A percentile compares a stretch with the other conserved stretches of the same genome.
Evolutionary conservation across 2,329 filamentous ascomycete genomes (phyloP).

Genomic region (Phialocephala sp.): DNA sequence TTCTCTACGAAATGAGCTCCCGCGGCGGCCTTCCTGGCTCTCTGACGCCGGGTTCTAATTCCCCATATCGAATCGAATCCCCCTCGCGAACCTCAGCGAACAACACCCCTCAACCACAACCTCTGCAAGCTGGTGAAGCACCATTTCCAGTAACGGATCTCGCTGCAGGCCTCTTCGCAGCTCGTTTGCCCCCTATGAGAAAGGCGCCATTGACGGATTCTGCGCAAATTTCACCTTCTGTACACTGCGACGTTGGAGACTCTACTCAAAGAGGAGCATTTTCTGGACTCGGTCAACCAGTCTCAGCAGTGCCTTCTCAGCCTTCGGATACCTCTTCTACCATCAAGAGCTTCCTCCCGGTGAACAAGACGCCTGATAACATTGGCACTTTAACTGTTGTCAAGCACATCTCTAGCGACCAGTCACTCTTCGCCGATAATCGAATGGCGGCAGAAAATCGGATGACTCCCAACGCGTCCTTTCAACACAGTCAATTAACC

Average conservation of each 20-base stretch:
- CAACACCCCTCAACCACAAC: not conserved
- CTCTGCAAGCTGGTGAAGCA: not conserved
- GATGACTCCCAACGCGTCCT: not conserved
- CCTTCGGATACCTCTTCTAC: constrained; percentile 10
- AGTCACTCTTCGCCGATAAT: not conserved
- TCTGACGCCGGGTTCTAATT: not conserved
- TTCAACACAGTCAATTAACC: not conserved
- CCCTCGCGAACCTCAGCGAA: constrained; percentile 1
- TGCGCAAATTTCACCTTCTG: not conserved
- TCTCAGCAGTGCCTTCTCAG: not conserved
- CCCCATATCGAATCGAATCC: constrained; percentile 5
- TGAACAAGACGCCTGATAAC: constrained; percentile 26
- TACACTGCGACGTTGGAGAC: not conserved
- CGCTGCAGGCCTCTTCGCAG: not conserved
- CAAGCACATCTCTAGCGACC: not conserved
- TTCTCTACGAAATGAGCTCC: not conserved
- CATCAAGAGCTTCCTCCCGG: constrained; percentile 34
- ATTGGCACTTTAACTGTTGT: not conserved
- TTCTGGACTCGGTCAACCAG: constrained; percentile 8
- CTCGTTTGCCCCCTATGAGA: not conserved
- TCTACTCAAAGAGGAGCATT: not conserved
- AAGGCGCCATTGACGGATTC: not conserved
- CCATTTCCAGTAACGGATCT: not conserved
- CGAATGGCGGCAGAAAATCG: not conserved
- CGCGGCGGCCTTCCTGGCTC: not conserved